Conservation (phyloP, 768 basidiomycete genomes). For the Strobilomyces dryophilus region DNA sequence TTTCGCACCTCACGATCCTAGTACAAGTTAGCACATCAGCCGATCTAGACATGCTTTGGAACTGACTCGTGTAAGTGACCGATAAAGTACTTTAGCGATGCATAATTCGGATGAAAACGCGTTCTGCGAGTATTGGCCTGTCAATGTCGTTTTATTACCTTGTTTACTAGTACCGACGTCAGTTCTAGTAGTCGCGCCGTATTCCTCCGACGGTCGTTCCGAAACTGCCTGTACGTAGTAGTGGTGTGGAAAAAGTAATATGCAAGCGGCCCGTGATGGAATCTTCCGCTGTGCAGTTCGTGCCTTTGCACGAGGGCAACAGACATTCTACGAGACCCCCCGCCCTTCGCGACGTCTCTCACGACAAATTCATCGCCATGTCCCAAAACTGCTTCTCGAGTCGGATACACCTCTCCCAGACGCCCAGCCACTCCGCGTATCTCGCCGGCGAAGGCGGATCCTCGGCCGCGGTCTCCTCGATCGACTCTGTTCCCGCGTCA, state of each 20-base stretch:
- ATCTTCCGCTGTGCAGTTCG: too few species aligned
- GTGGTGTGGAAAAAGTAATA: too few species aligned
- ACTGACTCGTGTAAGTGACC: conserved; percentile 86
- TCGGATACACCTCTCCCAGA: conserved; percentile 73
- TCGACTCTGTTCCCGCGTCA: conserved; percentile 45
- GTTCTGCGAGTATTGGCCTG: too few species aligned
- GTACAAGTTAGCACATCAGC: conserved; percentile 10
- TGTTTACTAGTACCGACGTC: too few species aligned
- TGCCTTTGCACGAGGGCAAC: too few species aligned
- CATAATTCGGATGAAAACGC: conserved; percentile 98
- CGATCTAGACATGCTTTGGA: not conserved
- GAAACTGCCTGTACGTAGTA: too few species aligned
- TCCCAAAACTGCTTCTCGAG: conserved; percentile 92
- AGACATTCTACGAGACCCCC: too few species aligned
- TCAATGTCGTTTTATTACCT: too few species aligned
- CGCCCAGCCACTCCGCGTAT: conserved; percentile 59
- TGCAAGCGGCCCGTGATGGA: too few species aligned
- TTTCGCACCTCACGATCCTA: conserved; percentile 72
- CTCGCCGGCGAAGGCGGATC: conserved; percentile 61
- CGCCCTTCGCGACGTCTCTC: not conserved
- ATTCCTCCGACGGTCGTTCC: too few species aligned
- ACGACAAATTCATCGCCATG: conserved; percentile 42
- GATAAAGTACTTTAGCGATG: conserved; percentile 92
- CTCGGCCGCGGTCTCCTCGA: conserved; percentile 59
- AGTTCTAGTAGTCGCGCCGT: too few species aligned